Evolutionary conservation across 371 early-diverging fungal genomes (phyloP).

Genomic region (Zychaea mexicana): DNA sequence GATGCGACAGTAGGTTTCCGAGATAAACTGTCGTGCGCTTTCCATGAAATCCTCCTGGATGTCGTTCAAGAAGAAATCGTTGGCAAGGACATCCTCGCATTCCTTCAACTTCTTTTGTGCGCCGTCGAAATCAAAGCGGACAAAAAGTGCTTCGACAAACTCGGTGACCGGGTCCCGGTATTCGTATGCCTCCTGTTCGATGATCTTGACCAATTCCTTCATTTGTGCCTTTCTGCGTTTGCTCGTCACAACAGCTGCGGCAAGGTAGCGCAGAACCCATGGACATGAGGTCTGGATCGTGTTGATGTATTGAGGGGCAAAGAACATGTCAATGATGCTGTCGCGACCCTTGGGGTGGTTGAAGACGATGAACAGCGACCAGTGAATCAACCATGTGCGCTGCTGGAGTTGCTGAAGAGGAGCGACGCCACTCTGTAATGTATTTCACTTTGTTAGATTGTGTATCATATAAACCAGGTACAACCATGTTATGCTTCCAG

Average conservation of each 20-base stretch:
- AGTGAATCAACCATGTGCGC: constrained; percentile 93
- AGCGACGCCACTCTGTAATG: constrained; percentile 31
- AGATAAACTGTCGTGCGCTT: constrained; percentile 89
- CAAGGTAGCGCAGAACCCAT: constrained; percentile 93
- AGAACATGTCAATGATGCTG: constrained; percentile 89
- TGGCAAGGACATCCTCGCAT: constrained; percentile 82
- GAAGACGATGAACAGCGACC: constrained; percentile 96
- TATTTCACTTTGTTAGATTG: neutral
- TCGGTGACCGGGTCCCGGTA: constrained; percentile 90
- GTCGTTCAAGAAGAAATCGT: constrained; percentile 88
- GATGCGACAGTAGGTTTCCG: constrained; percentile 94
- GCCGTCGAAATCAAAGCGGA: constrained; percentile 92
- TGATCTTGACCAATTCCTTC: constrained; percentile 89
- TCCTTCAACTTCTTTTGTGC: constrained; percentile 87
- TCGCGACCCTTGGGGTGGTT: constrained; percentile 96
- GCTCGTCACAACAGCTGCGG: constrained; percentile 90
- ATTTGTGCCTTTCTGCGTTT: constrained; percentile 84
- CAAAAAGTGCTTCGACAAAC: constrained; percentile 88
- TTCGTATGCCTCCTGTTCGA: constrained; percentile 82
- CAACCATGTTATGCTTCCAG: neutral
- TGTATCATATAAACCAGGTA: neutral
- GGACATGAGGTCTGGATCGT: constrained; percentile 95
- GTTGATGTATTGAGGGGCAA: constrained; percentile 91
- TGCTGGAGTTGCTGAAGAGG: constrained; percentile 89
- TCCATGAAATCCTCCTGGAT: constrained; percentile 90